A percentile compares a stretch with the other conserved stretches of the same genome.
Evolutionary conservation across 345 rosid genomes (phyloP).

Genomic region (Brassica cretica): DNA sequence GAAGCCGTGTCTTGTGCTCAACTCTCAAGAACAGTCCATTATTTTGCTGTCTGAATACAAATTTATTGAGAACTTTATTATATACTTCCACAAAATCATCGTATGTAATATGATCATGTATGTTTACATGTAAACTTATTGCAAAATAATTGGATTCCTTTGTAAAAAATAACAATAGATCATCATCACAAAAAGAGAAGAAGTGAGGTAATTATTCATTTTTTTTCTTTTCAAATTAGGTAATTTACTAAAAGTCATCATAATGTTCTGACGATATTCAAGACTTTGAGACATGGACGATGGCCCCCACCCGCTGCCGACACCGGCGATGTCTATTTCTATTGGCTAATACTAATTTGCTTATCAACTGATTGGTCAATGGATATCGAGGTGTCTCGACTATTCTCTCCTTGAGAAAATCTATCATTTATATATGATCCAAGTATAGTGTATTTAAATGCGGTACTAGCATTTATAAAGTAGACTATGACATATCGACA

Average conservation of each 20-base stretch:
- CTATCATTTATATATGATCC: not conserved
- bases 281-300: not conserved
- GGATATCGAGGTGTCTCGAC: not conserved
- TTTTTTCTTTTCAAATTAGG: not conserved
- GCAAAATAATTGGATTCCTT: not conserved
- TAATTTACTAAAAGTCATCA: not conserved
- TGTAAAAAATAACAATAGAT: not conserved
- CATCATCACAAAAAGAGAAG: not conserved
- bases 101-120: not conserved
- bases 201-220: not conserved
- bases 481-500: not conserved
- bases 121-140: not conserved
- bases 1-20: not conserved
- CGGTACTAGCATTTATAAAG: not conserved
- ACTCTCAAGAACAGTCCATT: not conserved
- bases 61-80: not conserved
- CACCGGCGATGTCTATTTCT: not conserved
- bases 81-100: not conserved
- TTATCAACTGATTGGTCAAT: not conserved
- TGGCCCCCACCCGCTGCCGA: slow-evolving; percentile 7
- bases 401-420: not conserved
- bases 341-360: not conserved
- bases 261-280: not conserved
- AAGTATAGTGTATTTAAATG: not conserved
- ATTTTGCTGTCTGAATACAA: not conserved